Conservation (phyloP, 495 filamentous ascomycete species). For the Choiromyces venosus region DNA sequence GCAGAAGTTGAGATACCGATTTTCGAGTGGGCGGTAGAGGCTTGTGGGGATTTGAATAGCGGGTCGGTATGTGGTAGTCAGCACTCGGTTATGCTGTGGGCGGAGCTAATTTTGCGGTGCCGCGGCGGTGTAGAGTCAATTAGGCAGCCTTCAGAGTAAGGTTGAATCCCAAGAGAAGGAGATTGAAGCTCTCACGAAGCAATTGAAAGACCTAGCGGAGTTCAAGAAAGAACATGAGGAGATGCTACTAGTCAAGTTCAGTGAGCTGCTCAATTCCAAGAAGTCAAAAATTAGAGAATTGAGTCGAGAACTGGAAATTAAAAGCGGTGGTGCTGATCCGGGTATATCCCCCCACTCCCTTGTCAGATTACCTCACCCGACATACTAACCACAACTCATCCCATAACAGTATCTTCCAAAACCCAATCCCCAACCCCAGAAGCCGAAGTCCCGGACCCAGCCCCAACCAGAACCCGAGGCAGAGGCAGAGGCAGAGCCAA, state of each 20-base stretch:
- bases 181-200: slow-evolving; percentile 47
- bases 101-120: background rate
- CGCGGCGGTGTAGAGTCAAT: slow-evolving; percentile 1
- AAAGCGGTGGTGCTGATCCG: background rate
- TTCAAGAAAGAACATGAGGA: slow-evolving; percentile 49
- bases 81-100: background rate
- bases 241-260: slow-evolving; percentile 41
- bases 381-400: background rate
- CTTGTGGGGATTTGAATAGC: slow-evolving; percentile 23
- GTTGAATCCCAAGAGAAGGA: slow-evolving; percentile 40
- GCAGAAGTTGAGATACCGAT: slow-evolving; percentile 36
- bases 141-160: slow-evolving; percentile 20
- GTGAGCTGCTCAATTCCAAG: slow-evolving; percentile 36
- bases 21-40: slow-evolving; percentile 39
- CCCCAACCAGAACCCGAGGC: background rate
- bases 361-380: background rate
- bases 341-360: background rate
- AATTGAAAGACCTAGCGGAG: slow-evolving; percentile 49
- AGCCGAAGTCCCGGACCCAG: background rate
- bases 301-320: slow-evolving; percentile 17
- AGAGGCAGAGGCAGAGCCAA: slow-evolving; percentile 15
- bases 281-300: slow-evolving; percentile 38
- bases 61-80: slow-evolving; percentile 7
- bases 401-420: background rate
- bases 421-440: background rate